Conservation (phyloP, 2,329 filamentous ascomycete species). For the Diaporthe ilicicola region DNA sequence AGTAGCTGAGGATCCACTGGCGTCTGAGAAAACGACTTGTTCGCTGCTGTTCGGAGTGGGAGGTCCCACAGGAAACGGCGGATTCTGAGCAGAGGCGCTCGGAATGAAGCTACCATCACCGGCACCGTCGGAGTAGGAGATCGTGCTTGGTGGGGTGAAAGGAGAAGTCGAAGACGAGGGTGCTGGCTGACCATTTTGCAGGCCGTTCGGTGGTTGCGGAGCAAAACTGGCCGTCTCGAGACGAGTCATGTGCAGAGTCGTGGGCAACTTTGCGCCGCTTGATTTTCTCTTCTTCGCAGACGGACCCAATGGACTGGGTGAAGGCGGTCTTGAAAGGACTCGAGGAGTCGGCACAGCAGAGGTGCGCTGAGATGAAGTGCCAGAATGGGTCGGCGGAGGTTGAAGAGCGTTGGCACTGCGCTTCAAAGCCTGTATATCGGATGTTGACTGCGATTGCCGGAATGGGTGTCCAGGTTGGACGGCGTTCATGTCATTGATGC, state of each 20-base stretch:
- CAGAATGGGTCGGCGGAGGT: constrained; percentile 10
- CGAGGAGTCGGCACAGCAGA: constrained; percentile 62
- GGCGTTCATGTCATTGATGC: constrained; percentile 41
- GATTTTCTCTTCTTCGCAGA: constrained; percentile 84
- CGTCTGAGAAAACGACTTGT: constrained; percentile 63
- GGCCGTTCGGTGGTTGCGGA: constrained; percentile 45
- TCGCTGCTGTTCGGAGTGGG: constrained; percentile 73
- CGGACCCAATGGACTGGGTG: constrained; percentile 73
- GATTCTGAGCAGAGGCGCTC: constrained; percentile 50
- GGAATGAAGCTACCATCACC: constrained; percentile 57
- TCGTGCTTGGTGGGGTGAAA: constrained; percentile 56
- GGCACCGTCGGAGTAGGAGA: constrained; percentile 51
- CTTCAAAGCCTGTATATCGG: constrained; percentile 69
- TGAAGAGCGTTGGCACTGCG: constrained; percentile 41
- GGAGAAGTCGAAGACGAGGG: constrained; percentile 56
- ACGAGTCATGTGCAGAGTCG: constrained; percentile 81
- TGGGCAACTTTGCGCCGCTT: constrained; percentile 76
- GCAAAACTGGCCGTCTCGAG: constrained; percentile 64
- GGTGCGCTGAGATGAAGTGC: constrained; percentile 40
- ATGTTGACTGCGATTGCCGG: constrained; percentile 66
- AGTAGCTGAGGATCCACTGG: constrained; percentile 68
- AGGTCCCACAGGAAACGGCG: constrained; percentile 64
- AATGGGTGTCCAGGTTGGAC: constrained; percentile 54
- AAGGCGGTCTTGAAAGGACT: constrained; percentile 76
- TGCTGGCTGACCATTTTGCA: constrained; percentile 45